phyloP scores from a whole-genome alignment of 2,329 filamentous ascomycete genomes.

The Fusarium tjaetaba region DNA sequence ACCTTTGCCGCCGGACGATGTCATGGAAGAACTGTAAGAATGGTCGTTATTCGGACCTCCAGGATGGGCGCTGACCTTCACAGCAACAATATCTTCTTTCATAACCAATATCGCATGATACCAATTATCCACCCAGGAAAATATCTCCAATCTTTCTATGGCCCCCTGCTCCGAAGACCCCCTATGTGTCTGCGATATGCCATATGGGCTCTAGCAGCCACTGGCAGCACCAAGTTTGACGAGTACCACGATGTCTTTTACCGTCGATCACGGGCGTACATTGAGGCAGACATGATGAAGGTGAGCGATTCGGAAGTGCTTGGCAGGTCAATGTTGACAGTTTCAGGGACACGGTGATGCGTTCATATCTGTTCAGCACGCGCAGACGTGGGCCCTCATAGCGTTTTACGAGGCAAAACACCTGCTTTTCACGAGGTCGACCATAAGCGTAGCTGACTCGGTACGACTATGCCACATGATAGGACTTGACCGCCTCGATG shows the following conservation, averaged over 20 bases:
- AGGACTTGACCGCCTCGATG: conserved; percentile 82
- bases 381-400: conserved; percentile 82
- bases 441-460: conserved; percentile 79
- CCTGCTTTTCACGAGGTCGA: conserved; percentile 86
- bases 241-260: conserved; percentile 83
- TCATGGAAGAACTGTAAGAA: conserved; percentile 83
- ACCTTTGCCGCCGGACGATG: conserved; percentile 78
- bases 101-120: conserved; percentile 74
- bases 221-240: conserved; percentile 76
- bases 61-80: not conserved
- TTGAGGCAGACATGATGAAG: conserved; percentile 86
- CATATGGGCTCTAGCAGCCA: conserved; percentile 85
- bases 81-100: conserved; percentile 80
- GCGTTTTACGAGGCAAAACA: conserved; percentile 83
- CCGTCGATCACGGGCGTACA: conserved; percentile 81
- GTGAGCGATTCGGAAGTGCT: conserved; percentile 44
- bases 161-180: conserved; percentile 77
- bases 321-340: not conserved
- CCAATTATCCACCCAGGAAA: conserved; percentile 83
- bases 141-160: conserved; percentile 79
- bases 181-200: conserved; percentile 86
- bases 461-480: conserved; percentile 82
- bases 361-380: conserved; percentile 81
- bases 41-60: not conserved
- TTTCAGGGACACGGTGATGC: conserved; percentile 76